Conservation (phyloP, 441 rosid genomes). For the Pelargonium cotyledonis region DNA sequence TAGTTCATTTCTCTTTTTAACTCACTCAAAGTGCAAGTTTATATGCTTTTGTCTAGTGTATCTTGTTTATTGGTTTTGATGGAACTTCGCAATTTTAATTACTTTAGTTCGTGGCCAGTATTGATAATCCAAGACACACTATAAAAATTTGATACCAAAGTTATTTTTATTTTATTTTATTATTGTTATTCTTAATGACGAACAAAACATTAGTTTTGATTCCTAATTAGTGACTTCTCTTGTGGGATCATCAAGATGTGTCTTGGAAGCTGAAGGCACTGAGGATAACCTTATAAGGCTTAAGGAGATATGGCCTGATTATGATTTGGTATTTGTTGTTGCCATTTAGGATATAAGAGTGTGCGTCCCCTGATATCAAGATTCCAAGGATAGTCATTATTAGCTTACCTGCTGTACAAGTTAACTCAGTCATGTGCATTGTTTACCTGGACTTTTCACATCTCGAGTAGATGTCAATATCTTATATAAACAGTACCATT, state of each 20-base stretch:
- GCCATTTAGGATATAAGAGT: too few species aligned
- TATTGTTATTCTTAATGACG: neutral
- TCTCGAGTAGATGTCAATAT: neutral
- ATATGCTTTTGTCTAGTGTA: too few species aligned
- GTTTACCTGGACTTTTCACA: constrained; percentile 1
- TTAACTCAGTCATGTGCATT: constrained; percentile 1
- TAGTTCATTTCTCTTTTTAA: too few species aligned
- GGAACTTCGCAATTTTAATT: neutral
- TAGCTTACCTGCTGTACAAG: neutral
- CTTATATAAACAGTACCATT: neutral
- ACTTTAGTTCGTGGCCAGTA: neutral
- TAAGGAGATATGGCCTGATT: too few species aligned
- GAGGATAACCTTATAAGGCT: too few species aligned
- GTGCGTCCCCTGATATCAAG: neutral
- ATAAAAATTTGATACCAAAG: too few species aligned
- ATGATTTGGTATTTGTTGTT: too few species aligned
- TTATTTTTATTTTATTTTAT: neutral
- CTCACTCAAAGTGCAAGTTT: too few species aligned
- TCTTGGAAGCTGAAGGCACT: neutral
- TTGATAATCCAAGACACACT: too few species aligned
- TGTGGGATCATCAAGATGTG: neutral
- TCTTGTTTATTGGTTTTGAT: too few species aligned
- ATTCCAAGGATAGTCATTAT: neutral
- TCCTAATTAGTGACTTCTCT: neutral
- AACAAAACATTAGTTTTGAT: neutral